Evolutionary conservation across 2,329 filamentous ascomycete genomes (phyloP).

Genomic region (Ophiostoma perfectum): DNA sequence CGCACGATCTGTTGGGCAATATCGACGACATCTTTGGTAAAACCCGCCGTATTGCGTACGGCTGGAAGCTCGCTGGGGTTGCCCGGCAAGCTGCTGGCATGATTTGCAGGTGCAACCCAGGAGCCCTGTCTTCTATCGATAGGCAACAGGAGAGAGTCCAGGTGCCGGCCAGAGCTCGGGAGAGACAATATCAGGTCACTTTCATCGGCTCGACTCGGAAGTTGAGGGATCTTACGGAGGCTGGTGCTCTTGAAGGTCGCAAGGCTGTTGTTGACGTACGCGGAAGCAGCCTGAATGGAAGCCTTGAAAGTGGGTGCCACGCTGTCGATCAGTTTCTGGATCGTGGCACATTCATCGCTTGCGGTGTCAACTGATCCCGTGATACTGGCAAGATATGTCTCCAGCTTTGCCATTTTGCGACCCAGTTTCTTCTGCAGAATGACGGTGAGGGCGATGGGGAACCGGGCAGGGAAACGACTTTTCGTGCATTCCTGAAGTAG

Average conservation of each 20-base stretch:
- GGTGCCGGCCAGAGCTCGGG: slow-evolving; percentile 37
- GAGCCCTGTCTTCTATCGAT: neutral
- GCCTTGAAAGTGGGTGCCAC: neutral
- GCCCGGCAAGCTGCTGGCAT: neutral
- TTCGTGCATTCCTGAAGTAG: slow-evolving; percentile 40
- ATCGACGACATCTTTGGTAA: neutral
- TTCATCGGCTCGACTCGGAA: slow-evolving; percentile 37
- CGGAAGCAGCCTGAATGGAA: slow-evolving; percentile 27
- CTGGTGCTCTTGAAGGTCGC: slow-evolving; percentile 36
- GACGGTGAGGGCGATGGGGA: slow-evolving; percentile 34
- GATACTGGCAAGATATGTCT: slow-evolving; percentile 28
- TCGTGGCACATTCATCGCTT: slow-evolving; percentile 30
- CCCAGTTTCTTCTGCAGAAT: slow-evolving; percentile 46
- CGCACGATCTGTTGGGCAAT: neutral
- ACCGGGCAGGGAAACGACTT: slow-evolving; percentile 27
- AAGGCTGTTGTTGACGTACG: slow-evolving; percentile 37
- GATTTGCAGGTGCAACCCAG: neutral
- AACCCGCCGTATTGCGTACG: neutral
- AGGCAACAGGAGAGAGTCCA: slow-evolving; percentile 28
- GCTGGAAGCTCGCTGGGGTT: slow-evolving; percentile 11
- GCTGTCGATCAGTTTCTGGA: slow-evolving; percentile 12
- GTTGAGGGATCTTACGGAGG: slow-evolving; percentile 37
- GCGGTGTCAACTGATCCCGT: neutral
- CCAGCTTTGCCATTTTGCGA: slow-evolving; percentile 54
- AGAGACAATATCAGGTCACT: slow-evolving; percentile 36